A percentile compares a stretch with the other conserved stretches of the same genome.
These are phyloP conservation scores for Massarina eburnea DNA, from an alignment of 2,329 filamentous ascomycete genomes.

Conservation along the genomic window DNA sequence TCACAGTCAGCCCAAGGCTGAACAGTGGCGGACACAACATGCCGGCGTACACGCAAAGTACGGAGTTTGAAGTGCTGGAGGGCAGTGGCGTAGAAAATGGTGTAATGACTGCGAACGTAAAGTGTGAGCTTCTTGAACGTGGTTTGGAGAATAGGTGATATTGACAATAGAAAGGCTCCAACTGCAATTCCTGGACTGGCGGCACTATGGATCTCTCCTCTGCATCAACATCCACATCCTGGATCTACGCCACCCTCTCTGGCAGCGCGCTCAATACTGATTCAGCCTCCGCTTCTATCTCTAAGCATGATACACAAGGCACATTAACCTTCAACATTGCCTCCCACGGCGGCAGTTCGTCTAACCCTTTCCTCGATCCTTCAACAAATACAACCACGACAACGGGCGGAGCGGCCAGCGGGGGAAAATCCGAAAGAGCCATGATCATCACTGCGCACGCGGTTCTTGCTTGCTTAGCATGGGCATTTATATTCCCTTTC, in stretches of 20 bases:
- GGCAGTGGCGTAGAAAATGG: slow-evolving; percentile 59
- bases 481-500: slow-evolving; percentile 42
- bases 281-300: slow-evolving; percentile 48
- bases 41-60: slow-evolving; percentile 50
- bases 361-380: slow-evolving; percentile 2
- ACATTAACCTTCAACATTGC: background rate
- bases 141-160: background rate
- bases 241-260: background rate
- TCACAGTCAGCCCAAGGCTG: slow-evolving; percentile 62
- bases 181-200: slow-evolving; percentile 51
- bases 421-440: slow-evolving; percentile 4
- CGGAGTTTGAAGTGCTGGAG: slow-evolving; percentile 55
- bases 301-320: slow-evolving; percentile 43
- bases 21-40: slow-evolving; percentile 49
- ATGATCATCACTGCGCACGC: slow-evolving; percentile 36
- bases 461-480: slow-evolving; percentile 40
- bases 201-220: slow-evolving; percentile 36
- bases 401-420: background rate
- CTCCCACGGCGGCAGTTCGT: background rate
- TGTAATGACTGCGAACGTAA: slow-evolving; percentile 63
- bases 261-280: background rate
- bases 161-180: slow-evolving; percentile 35
- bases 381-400: background rate
- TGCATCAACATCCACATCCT: background rate
- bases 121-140: slow-evolving; percentile 20